A percentile compares a stretch with the other conserved stretches of the same genome.
Evolutionary conservation across 164 flowering plant genomes (phyloP).

Genomic region (Dillenia suffruticosa): DNA sequence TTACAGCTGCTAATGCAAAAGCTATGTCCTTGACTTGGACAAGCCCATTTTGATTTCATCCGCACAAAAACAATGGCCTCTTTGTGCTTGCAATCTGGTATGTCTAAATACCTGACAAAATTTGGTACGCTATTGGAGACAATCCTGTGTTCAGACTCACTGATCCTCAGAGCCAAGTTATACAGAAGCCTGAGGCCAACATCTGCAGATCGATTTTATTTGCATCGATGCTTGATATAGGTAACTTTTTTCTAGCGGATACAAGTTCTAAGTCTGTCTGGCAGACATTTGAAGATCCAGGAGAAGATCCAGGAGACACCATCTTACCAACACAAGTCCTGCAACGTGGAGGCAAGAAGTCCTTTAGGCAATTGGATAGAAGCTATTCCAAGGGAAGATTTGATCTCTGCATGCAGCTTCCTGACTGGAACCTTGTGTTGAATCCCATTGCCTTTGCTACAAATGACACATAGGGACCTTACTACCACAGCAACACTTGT

Average conservation of each 20-base stretch:
- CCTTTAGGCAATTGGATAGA: background rate
- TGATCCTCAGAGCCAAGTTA: no score
- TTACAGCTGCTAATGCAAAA: constrained; percentile 6
- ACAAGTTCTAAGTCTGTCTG: background rate
- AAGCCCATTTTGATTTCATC: constrained; percentile 31
- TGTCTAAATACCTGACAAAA: constrained; percentile 22
- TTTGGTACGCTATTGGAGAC: constrained; percentile 21
- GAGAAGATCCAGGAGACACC: background rate
- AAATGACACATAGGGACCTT: no score
- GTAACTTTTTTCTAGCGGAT: background rate
- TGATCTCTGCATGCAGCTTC: no score
- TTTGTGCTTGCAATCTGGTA: constrained; percentile 31
- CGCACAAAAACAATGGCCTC: constrained; percentile 2
- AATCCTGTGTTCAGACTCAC: constrained; percentile 3
- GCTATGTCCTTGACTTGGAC: constrained; percentile 28
- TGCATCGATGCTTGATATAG: constrained; percentile 3
- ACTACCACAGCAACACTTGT: no score
- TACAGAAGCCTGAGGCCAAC: no score
- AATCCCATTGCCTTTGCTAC: no score
- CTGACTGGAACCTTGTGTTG: no score
- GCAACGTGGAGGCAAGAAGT: background rate
- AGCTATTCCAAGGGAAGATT: no score
- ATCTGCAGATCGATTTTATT: no score
- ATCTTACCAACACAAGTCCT: constrained; percentile 1
- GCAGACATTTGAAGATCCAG: constrained; percentile 3